Evolutionary conservation across 805 yeast species (phyloP), one percentile per base, ranked within the genome.

Genomic region (Cyberlindnera samutprakarnensis): DNA sequence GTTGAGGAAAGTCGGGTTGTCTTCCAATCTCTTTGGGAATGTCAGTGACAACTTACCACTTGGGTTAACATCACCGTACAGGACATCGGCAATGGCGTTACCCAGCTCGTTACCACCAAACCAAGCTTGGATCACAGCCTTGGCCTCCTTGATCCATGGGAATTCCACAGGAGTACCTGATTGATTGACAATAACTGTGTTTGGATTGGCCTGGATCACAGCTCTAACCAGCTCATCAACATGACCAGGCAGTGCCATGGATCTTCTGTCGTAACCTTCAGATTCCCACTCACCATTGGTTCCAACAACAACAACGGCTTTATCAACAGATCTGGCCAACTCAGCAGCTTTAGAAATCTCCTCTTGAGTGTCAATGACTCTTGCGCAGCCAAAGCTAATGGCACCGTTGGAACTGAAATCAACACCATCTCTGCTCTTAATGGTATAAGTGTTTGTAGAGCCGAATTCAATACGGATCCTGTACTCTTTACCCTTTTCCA

Each of bases 141-240:
- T 59, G 13, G 64, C 69, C 14, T 62, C 46, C 18, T 47, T 38
- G 14, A 56, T 41, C 77, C 78, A 74, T 19, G 78, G 78, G 60
- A 75, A 54, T 23, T 70, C 64, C 10, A 73, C 77, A 0, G 83
- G 81, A 14, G 78, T 68, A 32, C 83, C 82, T 4, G 78, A 66
- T 48, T 75, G 79, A 48, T 70, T 64, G 15, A 76, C 77, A 20
- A 75, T 54, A 8, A 72, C 64, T 5, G 71, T 61, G 44, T 73
- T 68, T 17, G 68, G 63, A 41, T 73, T 73, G 18, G 62, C 80
- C 15, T 53, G 54, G 21, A 62, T 33, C 7, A 76, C 64, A 14
- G 64, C 74, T 15, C 42, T 49, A 15, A 74, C 61, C 36, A 76
- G 61, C 25, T 64, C 62, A 33, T 72, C 62, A 19, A 70, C 66